A percentile compares a stretch with the other conserved stretches of the same genome.
These are phyloP conservation scores for Schizothecium vesticola DNA, from an alignment of 495 filamentous ascomycete species.

Conservation along the genomic window DNA sequence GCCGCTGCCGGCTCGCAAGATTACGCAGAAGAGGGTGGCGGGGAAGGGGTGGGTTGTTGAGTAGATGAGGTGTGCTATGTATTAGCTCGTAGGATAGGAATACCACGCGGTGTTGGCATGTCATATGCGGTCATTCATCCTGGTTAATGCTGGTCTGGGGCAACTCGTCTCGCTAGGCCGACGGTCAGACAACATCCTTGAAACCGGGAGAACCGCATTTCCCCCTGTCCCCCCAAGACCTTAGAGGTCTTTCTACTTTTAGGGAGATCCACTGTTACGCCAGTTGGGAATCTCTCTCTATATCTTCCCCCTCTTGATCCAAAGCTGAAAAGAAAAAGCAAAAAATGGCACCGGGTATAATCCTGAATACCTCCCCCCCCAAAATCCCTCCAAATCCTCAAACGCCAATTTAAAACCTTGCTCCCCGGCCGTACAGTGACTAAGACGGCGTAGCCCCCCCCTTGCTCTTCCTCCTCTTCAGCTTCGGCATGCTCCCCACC, in stretches of 20 bases:
- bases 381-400: not conserved
- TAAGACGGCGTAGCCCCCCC: slow-evolving; percentile 25
- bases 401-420: not conserved
- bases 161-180: too few species aligned
- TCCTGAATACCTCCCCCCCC: not conserved
- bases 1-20: slow-evolving; percentile 77
- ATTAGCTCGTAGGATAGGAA: not conserved
- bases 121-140: not conserved
- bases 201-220: too few species aligned
- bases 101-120: not conserved
- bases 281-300: not conserved
- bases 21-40: slow-evolving; percentile 67
- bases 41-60: slow-evolving; percentile 70
- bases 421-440: too few species aligned
- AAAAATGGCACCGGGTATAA: not conserved
- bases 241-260: not conserved
- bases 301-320: not conserved
- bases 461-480: slow-evolving; percentile 58
- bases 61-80: slow-evolving; percentile 8
- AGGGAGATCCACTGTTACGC: not conserved
- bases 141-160: not conserved
- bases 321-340: not conserved
- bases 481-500: slow-evolving; percentile 43
- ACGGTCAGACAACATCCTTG: too few species aligned
- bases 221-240: too few species aligned